Evolutionary conservation across 192 early-diverging fungal genomes (phyloP).

Genomic region (Backusella mclennaniae): DNA sequence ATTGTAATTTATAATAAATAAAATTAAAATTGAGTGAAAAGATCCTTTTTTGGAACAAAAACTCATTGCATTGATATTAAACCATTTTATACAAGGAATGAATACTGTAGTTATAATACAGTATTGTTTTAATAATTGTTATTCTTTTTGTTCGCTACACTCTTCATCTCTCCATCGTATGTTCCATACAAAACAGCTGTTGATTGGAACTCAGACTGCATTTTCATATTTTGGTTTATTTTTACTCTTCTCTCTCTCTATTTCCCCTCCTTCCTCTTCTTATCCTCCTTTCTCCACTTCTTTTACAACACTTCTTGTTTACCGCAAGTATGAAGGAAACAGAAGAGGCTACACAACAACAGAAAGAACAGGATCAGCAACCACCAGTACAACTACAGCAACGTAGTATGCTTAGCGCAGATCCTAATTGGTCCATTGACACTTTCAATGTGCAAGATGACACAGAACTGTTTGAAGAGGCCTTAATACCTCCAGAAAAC

Average conservation of each 20-base stretch:
- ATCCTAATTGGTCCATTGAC: constrained; percentile 27
- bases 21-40: constrained; percentile 1
- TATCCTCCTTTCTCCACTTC: background rate
- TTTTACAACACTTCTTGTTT: too few relatives aligned
- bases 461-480: constrained; percentile 47
- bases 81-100: background rate
- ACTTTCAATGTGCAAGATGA: constrained; percentile 38
- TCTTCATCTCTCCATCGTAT: background rate
- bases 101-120: background rate
- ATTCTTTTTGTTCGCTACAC: background rate
- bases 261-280: background rate
- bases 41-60: constrained; percentile 1
- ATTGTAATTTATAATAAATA: background rate
- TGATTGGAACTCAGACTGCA: constrained; percentile 6
- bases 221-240: background rate
- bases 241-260: background rate
- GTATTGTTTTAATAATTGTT: background rate
- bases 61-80: background rate
- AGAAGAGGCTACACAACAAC: background rate
- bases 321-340: background rate
- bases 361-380: background rate
- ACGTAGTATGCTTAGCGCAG: background rate
- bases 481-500: constrained; percentile 88
- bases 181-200: background rate
- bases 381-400: background rate